Conservation (phyloP, 2,329 filamentous ascomycete species). For the Microdochium bolleyi region DNA sequence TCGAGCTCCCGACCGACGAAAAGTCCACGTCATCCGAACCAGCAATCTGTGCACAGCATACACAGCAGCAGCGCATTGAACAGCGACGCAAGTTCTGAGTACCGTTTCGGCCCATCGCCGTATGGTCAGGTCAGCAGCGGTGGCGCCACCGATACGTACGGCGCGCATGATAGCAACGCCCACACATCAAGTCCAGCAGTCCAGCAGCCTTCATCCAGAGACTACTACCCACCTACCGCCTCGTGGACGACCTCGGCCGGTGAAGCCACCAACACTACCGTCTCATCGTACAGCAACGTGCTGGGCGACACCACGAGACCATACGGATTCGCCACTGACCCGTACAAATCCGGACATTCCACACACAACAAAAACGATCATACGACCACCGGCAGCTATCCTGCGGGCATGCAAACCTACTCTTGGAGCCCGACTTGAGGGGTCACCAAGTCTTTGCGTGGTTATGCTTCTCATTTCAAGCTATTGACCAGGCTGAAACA, state of each 20-base stretch:
- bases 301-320: slow-evolving; percentile 33
- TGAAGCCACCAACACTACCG: slow-evolving; percentile 30
- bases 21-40: slow-evolving; percentile 45
- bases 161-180: not conserved
- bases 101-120: slow-evolving; percentile 43
- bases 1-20: slow-evolving; percentile 45
- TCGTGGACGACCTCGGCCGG: slow-evolving; percentile 44
- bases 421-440: slow-evolving; percentile 46
- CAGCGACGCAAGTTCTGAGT: slow-evolving; percentile 43
- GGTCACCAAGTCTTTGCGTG: not conserved
- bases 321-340: slow-evolving; percentile 37
- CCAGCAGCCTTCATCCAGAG: slow-evolving; percentile 27
- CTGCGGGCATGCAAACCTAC: slow-evolving; percentile 45
- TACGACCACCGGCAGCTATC: slow-evolving; percentile 34
- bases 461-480: not conserved
- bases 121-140: slow-evolving; percentile 23
- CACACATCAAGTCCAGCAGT: slow-evolving; percentile 3
- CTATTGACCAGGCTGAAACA: not conserved
- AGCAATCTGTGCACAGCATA: slow-evolving; percentile 46
- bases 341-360: slow-evolving; percentile 33
- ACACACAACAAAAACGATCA: slow-evolving; percentile 24
- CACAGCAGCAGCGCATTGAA: slow-evolving; percentile 41
- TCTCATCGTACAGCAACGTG: slow-evolving; percentile 30
- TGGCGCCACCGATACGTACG: slow-evolving; percentile 5
- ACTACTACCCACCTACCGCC: slow-evolving; percentile 44